phyloP scores from a whole-genome alignment of 257 asterid species.

The Ilex asprella region DNA sequence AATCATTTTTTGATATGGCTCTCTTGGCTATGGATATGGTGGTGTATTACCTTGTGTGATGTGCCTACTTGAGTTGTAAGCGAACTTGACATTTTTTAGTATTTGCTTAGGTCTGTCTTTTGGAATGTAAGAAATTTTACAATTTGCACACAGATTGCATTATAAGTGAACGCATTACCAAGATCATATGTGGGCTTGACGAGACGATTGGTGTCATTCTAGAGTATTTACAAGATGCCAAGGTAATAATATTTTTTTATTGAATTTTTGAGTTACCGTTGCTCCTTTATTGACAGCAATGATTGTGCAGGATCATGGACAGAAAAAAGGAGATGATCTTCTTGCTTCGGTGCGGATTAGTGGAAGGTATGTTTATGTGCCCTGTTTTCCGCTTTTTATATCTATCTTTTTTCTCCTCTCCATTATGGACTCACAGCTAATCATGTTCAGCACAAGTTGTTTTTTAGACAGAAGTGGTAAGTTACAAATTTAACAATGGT shows the following conservation, averaged over 20 bases:
- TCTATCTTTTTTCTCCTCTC: background rate
- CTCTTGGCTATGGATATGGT: background rate
- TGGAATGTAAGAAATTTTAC: slow-evolving; percentile 23
- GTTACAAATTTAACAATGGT: no score
- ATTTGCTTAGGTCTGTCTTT: background rate
- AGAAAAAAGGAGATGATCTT: slow-evolving; percentile 83
- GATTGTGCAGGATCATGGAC: slow-evolving; percentile 62
- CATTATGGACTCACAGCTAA: background rate
- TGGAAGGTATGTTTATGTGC: slow-evolving; percentile 49
- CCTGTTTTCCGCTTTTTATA: background rate
- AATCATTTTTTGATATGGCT: background rate
- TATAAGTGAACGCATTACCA: slow-evolving; percentile 50
- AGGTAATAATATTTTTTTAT: slow-evolving; percentile 33
- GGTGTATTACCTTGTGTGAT: background rate
- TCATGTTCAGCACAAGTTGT: background rate
- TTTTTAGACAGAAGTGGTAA: no score
- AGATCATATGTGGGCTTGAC: slow-evolving; percentile 66
- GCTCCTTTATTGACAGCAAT: slow-evolving; percentile 14
- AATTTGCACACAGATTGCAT: slow-evolving; percentile 29
- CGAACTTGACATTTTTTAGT: background rate
- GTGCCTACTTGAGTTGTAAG: background rate
- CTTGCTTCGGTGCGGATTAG: slow-evolving; percentile 80
- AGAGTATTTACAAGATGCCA: slow-evolving; percentile 83
- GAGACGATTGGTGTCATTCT: slow-evolving; percentile 65
- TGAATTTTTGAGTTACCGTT: slow-evolving; percentile 5